Evolutionary conservation across 495 filamentous ascomycete species (phyloP), one percentile per base, ranked within the genome.

Genomic region (Pyrenula aspistea): DNA sequence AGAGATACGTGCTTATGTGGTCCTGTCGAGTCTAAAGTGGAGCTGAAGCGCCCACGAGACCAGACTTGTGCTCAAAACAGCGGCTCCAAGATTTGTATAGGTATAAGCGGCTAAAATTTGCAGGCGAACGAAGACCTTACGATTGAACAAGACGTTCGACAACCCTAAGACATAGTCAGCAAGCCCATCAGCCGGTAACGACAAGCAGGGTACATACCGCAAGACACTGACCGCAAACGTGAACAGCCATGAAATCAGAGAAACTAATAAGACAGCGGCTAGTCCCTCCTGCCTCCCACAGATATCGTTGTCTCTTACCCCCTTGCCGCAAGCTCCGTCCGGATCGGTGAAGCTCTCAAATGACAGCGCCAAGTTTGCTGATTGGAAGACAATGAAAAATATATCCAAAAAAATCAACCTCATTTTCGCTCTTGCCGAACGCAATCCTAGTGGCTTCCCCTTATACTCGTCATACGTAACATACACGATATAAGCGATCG

Each of bases 381-480:
- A 88, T 66, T 95, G 89, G 68, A 98, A 95, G 24, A 96, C 88
- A 60, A 98, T 94, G 67, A 98, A 98, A 66, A 96, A 80, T 2
- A 97, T 77, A 71, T 98, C 93, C 58, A 96, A 78, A 56, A 98
- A 81, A 54, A 96, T 80, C 25, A 98, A 79, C 21, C 86, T 80
- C 61, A 95, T 85, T 65, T 97, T 97, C 21, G 89, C 84, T 36
- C 81, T 83, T 1, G 89, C 82, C 3, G 82, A 83, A 24, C 93
- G 86, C 56, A 98, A 73, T 2, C 93, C 93, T 25, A 98, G 73
- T 2, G 93, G 93, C 64, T 96, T 94, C 19, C 89, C 84, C 2
- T 88, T 91, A 69, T 95, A 97, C 69, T 98, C 93, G 67, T 98
- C 93, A 69, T 85, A 96, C 1, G 90, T 95, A 68, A 98, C 92